Evolutionary conservation across 805 yeast species (phyloP).

Genomic region (Teunomyces atbi): DNA sequence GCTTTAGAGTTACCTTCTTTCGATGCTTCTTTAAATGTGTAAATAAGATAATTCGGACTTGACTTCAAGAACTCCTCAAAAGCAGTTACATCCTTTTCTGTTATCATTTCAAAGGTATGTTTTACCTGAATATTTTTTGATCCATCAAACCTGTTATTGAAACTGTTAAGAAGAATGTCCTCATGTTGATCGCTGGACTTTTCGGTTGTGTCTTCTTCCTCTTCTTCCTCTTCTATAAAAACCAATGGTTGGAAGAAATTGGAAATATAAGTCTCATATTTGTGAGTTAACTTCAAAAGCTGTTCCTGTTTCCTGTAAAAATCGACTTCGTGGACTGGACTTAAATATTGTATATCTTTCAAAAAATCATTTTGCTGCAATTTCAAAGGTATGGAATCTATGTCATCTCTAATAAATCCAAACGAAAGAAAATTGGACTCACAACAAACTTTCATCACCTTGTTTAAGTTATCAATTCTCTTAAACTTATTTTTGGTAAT

Average conservation of each 20-base stretch:
- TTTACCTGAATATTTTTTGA: neutral
- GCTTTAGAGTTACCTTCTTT: constrained; percentile 17
- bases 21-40: neutral
- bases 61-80: neutral
- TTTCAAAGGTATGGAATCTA: constrained; percentile 55
- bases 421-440: constrained; percentile 65
- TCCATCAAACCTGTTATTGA: neutral
- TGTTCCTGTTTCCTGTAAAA: constrained; percentile 41
- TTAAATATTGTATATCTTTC: constrained; percentile 53
- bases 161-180: neutral
- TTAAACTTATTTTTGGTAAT: constrained; percentile 47
- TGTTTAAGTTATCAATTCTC: constrained; percentile 52
- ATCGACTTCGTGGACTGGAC: constrained; percentile 43
- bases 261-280: constrained; percentile 24
- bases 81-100: neutral
- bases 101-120: constrained; percentile 1
- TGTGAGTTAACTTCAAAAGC: constrained; percentile 31
- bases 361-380: constrained; percentile 46
- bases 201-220: neutral
- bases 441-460: constrained; percentile 61
- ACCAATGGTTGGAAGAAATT: constrained; percentile 26
- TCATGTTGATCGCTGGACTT: neutral
- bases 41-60: neutral
- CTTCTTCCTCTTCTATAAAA: neutral
- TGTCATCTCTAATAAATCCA: constrained; percentile 64